Evolutionary conservation across 2,329 filamentous ascomycete genomes (phyloP), one percentile per base, ranked within the genome.

Genomic region (Exophiala sp.): DNA sequence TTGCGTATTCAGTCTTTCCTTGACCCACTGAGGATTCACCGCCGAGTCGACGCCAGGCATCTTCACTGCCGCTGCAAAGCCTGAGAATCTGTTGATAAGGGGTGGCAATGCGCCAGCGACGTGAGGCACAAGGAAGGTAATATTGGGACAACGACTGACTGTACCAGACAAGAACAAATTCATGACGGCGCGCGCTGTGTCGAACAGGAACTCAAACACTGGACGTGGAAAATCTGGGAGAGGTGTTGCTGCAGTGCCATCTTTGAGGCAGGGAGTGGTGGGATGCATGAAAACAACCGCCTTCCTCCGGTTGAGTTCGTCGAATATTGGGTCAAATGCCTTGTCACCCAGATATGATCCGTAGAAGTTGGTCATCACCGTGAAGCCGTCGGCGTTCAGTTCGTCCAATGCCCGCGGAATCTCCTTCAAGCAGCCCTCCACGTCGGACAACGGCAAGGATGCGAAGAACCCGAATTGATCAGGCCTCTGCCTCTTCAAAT

Each of bases 241-340:
- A 33, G 56, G 64, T n/a, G 53, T 62, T 32, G 49, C 64, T 35
- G 39, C 61, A 50, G 42, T 60, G 42, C 21, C 57, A 14, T 45
- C 41, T 21, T 40, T 43, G 40, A 61, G 41, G 49, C 61, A 64
- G 3, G 62, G 62, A 12, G 62, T 77, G 0, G 78, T 81, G 0
- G 78, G 79, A 51, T 83, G 80, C 42, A 82, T 75, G 62, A 83
- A 82, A 1, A 81, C 68, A 1, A 71, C 74, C 0, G 75, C 75
- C 3, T 74, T 68, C 1, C 76, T 64, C 2, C 65, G 59, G 50
- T 81, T 75, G 21, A 83, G 63, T 34, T 72, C 74, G 1, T 73
- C 69, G 57, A 79, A 82, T 10, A 83, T 68, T 0, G 68, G 65
- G 18, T 75, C 72, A 24, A 82, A 70, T 1, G 57, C 60, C 0